phyloP scores from a whole-genome alignment of 768 basidiomycete species.

The Naematelia encephala region DNA sequence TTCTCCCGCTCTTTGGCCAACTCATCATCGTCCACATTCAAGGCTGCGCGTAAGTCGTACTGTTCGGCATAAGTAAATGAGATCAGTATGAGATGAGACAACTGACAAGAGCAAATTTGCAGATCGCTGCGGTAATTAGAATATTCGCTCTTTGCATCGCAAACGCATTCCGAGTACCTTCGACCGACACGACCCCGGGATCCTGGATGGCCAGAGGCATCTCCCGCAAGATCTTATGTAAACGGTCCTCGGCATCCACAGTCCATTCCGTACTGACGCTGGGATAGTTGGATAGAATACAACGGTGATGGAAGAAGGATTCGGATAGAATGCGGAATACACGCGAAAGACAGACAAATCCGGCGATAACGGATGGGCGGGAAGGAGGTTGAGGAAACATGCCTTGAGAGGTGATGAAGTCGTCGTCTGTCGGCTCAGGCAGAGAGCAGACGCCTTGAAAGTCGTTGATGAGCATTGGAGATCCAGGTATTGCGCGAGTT shows the following conservation, averaged over 20 bases:
- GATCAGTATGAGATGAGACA: background rate
- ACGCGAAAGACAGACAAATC: constrained; percentile 37
- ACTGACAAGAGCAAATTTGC: constrained; percentile 46
- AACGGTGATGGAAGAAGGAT: constrained; percentile 43
- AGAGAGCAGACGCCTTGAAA: constrained; percentile 41
- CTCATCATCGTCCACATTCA: constrained; percentile 37
- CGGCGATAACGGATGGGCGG: constrained; percentile 30
- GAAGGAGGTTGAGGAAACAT: constrained; percentile 39
- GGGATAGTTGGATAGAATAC: constrained; percentile 17
- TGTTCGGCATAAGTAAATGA: constrained; percentile 6
- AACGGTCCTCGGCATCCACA: constrained; percentile 26
- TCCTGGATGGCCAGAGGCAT: constrained; percentile 27
- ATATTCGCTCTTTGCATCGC: constrained; percentile 46
- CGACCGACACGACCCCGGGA: constrained; percentile 7
- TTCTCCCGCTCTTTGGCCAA: constrained; percentile 34
- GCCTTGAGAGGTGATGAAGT: constrained; percentile 44
- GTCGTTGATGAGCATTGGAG: constrained; percentile 43
- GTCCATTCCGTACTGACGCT: constrained; percentile 32
- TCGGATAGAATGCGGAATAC: constrained; percentile 41
- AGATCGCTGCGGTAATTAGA: constrained; percentile 44
- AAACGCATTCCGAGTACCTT: constrained; percentile 23
- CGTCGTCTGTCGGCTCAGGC: constrained; percentile 41
- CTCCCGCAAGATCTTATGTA: constrained; percentile 29
- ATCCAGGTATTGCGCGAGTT: constrained; percentile 42
- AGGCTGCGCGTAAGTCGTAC: constrained; percentile 38